Evolutionary conservation across 202 grass and related monocot species (phyloP), one percentile per base, ranked within the genome.

Genomic region (Setaria italica): DNA sequence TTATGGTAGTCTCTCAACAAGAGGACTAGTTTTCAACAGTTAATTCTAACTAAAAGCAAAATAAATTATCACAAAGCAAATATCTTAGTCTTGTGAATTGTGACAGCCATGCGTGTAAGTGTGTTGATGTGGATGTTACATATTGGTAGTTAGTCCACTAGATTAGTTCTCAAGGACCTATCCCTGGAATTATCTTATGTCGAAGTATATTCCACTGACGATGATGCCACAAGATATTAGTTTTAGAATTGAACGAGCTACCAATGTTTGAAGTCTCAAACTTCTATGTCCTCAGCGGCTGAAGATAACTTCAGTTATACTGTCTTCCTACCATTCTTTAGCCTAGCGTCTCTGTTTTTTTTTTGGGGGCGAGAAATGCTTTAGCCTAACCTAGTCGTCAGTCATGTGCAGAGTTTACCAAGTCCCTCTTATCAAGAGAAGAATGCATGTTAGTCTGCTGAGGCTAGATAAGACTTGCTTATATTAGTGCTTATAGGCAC

Each of bases 351-450:
- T 6, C 45, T 11, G 7, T 9, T 45, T 46, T 46, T 15, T 54
- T 54, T 54, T 7, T 58, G 3, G 20, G 1, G 53, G 25, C 39
- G 5, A 58, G 48, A 15, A 50, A 53, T 62, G 78, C 4, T 72
- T 73, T 64, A 48, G 42, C 25, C 70, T 6, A 14, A 58, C 7
- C 67, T 33, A 84, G 70, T 32, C 32, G 3, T 45, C 11, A 21
- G 63, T 45, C 77, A 70, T 76, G 64, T 63, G 82, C 43, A 55
- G 63, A 29, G 77, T 71, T 85, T 85, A 85, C 77, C 45, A 35
- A 76, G 43, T 76, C 62, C 77, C 43, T 51, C 1, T 67, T 62
- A 1, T 77, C n/a, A 45, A 9, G 53, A 25, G 33, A 72, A 65
- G 80, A 74, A 77, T 78, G 21, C 54, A 78, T 62, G 13, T 81